Evolutionary conservation across 768 basidiomycete genomes (phyloP), one percentile per base, ranked within the genome.

Genomic region (Steccherinum ochraceum): DNA sequence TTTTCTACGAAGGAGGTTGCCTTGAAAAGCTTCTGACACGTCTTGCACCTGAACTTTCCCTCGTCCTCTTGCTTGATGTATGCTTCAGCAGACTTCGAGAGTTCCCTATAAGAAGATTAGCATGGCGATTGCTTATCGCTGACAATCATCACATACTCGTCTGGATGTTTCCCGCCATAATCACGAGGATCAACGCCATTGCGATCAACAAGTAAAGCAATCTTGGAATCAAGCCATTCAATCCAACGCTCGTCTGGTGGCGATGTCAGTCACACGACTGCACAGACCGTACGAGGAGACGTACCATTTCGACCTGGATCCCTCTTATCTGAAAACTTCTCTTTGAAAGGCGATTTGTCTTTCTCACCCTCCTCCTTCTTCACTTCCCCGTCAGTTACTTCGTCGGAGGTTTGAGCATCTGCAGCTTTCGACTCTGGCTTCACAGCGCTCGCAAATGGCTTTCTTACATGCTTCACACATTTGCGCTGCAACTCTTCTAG

Each of bases 1-100:
- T 98, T 98, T 71, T 95, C 92, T 45, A 98, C 89, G 69, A 97
- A 99, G 21, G 93, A 83, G 26, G 89, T 87, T 3, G 93, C 96
- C 67, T 94, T 94, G 84, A 99, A 99, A 19, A 98, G 76, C 72
- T 99, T 99, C 69, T 84, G 86, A 68, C 96, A 99, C 24, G 84
- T 85, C 73, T 91, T 95, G 73, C 96, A 99, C 56, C 96, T 79
- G 72, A 89, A 98, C 65, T 96, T 98, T 61, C 86, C 90, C 68
- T 95, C 92, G 58, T 97, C 95, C 68, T 98, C 95, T 65, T 93
- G 89, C 69, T 94, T 94, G 66, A 98, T 80, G 65, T 77, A 78
- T 1, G 84, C 84, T 50, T 88, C 87, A 20, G 86, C 83, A 12
- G 84, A 77, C 61, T 85, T 90, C 46, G 81, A 77, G 46, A 94